These are phyloP conservation scores for Boletus tomentosulus DNA, from an alignment of 768 basidiomycete genomes.

Conservation along the genomic window DNA sequence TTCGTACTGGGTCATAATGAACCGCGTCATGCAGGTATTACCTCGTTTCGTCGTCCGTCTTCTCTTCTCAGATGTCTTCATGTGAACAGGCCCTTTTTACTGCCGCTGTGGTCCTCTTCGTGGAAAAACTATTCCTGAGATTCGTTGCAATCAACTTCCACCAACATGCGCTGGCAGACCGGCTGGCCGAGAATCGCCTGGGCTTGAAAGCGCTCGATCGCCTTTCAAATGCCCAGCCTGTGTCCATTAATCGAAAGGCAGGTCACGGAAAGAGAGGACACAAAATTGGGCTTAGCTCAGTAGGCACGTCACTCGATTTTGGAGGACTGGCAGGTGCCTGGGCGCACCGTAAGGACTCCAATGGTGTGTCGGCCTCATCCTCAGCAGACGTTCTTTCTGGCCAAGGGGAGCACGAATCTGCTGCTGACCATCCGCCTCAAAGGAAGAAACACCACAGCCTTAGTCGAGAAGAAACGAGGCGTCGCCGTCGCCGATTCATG, in stretches of 20 bases:
- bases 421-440: slow-evolving; percentile 4
- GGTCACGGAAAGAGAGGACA: slow-evolving; percentile 45
- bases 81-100: slow-evolving; percentile 42
- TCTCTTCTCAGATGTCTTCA: slow-evolving; percentile 3
- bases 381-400: not conserved
- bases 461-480: slow-evolving; percentile 33
- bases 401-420: slow-evolving; percentile 14
- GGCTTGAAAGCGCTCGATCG: slow-evolving; percentile 68
- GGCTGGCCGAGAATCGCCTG: slow-evolving; percentile 63
- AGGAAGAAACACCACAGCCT: slow-evolving; percentile 14
- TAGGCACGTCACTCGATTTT: slow-evolving; percentile 37
- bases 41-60: not conserved
- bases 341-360: slow-evolving; percentile 15
- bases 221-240: slow-evolving; percentile 61
- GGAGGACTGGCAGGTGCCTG: slow-evolving; percentile 13
- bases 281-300: slow-evolving; percentile 36
- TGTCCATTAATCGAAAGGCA: slow-evolving; percentile 32
- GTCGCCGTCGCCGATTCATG: slow-evolving; percentile 48
- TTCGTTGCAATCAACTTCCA: slow-evolving; percentile 82
- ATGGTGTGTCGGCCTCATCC: slow-evolving; percentile 3
- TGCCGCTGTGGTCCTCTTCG: slow-evolving; percentile 40
- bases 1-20: slow-evolving; percentile 62
- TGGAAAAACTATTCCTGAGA: slow-evolving; percentile 61
- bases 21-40: slow-evolving; percentile 65
- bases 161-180: slow-evolving; percentile 68